Conservation (phyloP, 192 early-diverging fungal genomes). For the Endogone sp. region DNA sequence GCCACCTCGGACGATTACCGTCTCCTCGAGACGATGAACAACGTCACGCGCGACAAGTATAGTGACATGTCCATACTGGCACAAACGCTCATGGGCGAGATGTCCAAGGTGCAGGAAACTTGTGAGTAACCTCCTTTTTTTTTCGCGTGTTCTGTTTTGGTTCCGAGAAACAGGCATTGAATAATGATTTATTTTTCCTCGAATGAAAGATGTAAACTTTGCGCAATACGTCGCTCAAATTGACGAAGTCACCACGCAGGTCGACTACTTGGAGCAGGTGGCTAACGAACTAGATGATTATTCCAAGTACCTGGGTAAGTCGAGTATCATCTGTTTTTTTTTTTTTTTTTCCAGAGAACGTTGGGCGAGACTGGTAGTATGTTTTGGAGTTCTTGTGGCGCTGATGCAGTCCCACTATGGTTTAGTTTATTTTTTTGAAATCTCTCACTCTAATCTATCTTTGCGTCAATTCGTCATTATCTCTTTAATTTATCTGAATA, state of each 20-base stretch:
- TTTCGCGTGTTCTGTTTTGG: neutral
- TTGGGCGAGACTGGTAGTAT: no score
- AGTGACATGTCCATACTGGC: constrained; percentile 29
- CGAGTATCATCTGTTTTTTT: no score
- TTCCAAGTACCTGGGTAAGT: constrained; percentile 25
- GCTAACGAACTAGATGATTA: constrained; percentile 28
- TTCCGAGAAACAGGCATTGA: neutral
- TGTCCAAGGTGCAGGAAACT: constrained; percentile 29
- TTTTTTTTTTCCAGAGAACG: no score
- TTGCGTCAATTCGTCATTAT: no score
- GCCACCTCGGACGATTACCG: constrained; percentile 23
- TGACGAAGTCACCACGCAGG: constrained; percentile 25
- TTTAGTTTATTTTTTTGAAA: no score
- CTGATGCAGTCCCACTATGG: no score
- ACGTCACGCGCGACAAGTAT: constrained; percentile 27
- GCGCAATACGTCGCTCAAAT: constrained; percentile 20
- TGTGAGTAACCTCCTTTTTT: constrained; percentile 13
- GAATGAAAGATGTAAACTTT: constrained; percentile 30
- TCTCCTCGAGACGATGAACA: constrained; percentile 33
- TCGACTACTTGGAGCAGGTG: constrained; percentile 24
- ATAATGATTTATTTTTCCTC: no score
- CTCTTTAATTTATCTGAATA: no score
- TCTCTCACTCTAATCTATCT: no score
- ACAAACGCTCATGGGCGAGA: constrained; percentile 28
- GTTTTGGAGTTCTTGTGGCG: no score